Base-by-base conservation (phyloP, 306 rosid species). In the Sphenostylis stenocarpa region DNA sequence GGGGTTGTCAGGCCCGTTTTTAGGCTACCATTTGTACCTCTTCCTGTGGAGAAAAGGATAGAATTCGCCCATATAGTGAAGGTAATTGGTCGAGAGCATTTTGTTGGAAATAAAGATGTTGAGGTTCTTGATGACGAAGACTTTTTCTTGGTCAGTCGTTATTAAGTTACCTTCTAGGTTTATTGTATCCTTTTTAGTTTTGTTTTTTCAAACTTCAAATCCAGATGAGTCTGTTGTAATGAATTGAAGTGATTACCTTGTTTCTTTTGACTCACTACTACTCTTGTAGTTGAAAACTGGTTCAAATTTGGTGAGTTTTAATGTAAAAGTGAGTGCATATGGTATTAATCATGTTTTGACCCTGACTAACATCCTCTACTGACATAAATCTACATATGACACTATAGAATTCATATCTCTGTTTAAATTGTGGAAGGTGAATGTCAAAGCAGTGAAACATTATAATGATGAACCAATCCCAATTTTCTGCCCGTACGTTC, bases 1-100 rank as follows among this genome's bases (percentile, higher is more conserved):
- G 97, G 99, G 69, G 94, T 89, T 20, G 91, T 87, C 47, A 90
- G 97, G 84, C 99, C 97, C 8, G 95, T 94, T 68, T 94, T 94
- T 84, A 76, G 98, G 90, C 86, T 94, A 49, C 98, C 98, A 4
- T 94, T 92, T 84, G 93, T 94, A 39, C 98, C 98, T 63, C 95
- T 92, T 76, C 88, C 95, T 43, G 45, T 75, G 80, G 91, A 83
- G 67, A 88, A 94, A 84, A 85, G 98, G 85, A 67, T 67, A 31
- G 93, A 90, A 29, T 94, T 94, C 79, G 91, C 88, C 76, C 79
- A 85, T 20, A 69, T 94, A 87, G 96, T 94, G 70, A 83, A 89
- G 81, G 80, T 72, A 45, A 90, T 94, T 64, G 97, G 98, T 31
- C 86, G 95, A 49, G 93, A 89, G 88, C 86, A 94, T 80, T 94